A percentile compares a stretch with the other conserved stretches of the same genome.
phyloP scores from a whole-genome alignment of 2,329 filamentous ascomycete genomes.

The Diaporthe sp. region DNA sequence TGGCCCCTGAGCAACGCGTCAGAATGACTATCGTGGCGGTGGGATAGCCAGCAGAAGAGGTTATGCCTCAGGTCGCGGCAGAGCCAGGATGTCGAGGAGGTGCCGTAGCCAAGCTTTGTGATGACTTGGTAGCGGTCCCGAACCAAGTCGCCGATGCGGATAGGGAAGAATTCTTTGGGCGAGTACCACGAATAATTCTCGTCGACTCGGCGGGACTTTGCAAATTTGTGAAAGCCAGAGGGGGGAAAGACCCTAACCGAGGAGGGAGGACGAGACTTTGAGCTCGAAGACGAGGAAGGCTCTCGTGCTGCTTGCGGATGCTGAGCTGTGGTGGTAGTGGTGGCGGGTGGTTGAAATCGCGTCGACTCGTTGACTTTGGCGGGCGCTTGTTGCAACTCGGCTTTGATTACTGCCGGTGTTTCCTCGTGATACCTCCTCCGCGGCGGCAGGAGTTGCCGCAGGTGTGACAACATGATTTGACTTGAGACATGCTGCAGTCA shows the following conservation, averaged over 20 bases:
- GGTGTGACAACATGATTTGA: neutral
- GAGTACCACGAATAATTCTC: conserved; percentile 8
- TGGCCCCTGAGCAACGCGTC: neutral
- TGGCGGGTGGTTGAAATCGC: neutral
- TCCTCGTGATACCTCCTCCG: neutral
- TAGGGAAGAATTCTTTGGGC: neutral
- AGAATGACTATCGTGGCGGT: neutral
- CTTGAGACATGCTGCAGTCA: neutral
- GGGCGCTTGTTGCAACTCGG: neutral
- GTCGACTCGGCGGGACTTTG: neutral
- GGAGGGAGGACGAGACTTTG: neutral
- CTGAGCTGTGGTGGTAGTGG: neutral
- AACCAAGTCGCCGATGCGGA: neutral
- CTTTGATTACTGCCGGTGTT: neutral
- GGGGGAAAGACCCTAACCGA: neutral
- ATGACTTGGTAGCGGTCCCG: neutral
- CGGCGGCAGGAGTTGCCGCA: neutral
- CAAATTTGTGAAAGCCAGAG: neutral
- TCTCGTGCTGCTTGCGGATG: neutral
- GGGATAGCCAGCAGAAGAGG: too few species aligned
- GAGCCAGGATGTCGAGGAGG: neutral
- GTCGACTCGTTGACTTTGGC: neutral
- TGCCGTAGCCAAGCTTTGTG: conserved; percentile 8
- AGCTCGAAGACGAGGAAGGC: neutral
- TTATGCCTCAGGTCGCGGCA: neutral